Evolutionary conservation across 2,329 filamentous ascomycete genomes (phyloP).

Genomic region (Helotiales sp.): DNA sequence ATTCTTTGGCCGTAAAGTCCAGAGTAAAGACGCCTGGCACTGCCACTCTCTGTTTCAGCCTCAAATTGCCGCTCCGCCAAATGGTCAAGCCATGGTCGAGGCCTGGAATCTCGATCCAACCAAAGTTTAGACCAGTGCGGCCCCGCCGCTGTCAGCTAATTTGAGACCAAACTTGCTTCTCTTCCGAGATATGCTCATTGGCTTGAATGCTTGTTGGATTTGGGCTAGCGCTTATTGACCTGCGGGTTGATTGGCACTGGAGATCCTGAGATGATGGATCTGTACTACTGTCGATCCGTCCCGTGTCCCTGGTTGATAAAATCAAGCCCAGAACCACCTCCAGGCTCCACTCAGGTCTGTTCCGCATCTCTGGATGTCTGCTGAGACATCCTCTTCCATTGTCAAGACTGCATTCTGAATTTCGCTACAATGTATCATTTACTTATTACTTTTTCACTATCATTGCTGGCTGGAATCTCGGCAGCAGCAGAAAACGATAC

Average conservation of each 20-base stretch:
- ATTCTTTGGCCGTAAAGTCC: too few relatives aligned
- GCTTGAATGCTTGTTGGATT: not conserved
- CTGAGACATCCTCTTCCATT: not conserved
- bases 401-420: not conserved
- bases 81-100: not conserved
- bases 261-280: not conserved
- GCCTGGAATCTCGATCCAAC: not conserved
- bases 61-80: too few relatives aligned
- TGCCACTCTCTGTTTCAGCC: not conserved
- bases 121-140: not conserved
- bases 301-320: not conserved
- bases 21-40: not conserved
- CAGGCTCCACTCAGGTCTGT: not conserved
- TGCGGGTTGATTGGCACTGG: not conserved
- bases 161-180: not conserved
- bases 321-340: not conserved
- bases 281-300: not conserved
- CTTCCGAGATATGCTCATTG: not conserved
- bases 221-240: not conserved
- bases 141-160: not conserved
- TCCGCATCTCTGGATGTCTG: not conserved
- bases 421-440: not conserved
- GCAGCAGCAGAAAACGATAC: not conserved
- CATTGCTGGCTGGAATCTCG: not conserved
- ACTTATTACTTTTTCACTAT: not conserved